Evolutionary conservation across 371 early-diverging fungal species (phyloP), one percentile per base, ranked within the genome.

Genomic region (Mortierella sp.): DNA sequence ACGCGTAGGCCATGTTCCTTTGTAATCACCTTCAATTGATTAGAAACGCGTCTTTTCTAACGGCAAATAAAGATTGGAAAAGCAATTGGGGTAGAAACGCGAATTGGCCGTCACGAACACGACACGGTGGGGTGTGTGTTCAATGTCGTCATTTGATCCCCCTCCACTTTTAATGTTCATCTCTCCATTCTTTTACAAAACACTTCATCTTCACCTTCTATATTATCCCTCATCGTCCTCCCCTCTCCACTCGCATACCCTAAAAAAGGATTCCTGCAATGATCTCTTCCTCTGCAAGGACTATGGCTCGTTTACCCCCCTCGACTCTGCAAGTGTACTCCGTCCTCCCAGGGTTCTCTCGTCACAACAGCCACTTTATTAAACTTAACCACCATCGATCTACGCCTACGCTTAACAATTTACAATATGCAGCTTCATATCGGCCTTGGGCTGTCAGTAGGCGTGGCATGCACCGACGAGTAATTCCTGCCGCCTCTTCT

Each of bases 231-330:
- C 31, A 57, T 57, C 34, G 13, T 66, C 17, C 58, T 17, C 40
- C 29, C 59, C 28, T 56, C 47, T 32, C 8, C 43, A 23, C 42
- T 26, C 53, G 19, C 43, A 23, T 31, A 19, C 47, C 43, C 31
- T 66, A 15, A 7, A 23, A 23, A n/a, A 53, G 22, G 10, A 23
- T 26, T 53, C 28, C 9, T 53, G 26, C 22, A 57, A 57, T 51
- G 64, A 70, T 58, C 37, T 43, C 13, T 47, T 26, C 53, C 31
- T 54, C 64, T 56, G 57, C 32, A 1, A 45, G 66, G 66, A 55
- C 64, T 58, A 66, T 32, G 23, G n/a, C 47, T 31, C 66, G 57
- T 43, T 53, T 15, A 31, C 56, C 58, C n/a, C 6, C 23, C n/a
- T 56, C 37, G 10, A 12, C 58, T n/a, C 54, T 42, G 3, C 64